Conservation (phyloP, 2,329 filamentous ascomycete species). For the Chaetoscypha palmicola region DNA sequence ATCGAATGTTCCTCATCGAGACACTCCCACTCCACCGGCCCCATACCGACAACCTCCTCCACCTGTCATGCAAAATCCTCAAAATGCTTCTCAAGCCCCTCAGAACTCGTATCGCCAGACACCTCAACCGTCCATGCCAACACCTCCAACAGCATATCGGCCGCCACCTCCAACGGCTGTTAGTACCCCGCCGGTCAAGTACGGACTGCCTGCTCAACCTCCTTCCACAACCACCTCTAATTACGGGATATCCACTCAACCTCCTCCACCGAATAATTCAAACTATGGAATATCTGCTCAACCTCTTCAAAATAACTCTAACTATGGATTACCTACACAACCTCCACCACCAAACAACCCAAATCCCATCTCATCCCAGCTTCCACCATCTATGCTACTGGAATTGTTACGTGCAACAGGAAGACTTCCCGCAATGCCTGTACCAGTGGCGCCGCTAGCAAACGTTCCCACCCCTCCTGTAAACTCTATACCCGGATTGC, state of each 20-base stretch:
- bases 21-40: conserved; percentile 68
- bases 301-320: no score
- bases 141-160: conserved; percentile 4
- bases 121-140: conserved; percentile 25
- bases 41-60: conserved; percentile 33
- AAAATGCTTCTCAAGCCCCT: conserved; percentile 25
- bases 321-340: neutral
- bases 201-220: conserved; percentile 1
- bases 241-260: neutral
- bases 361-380: conserved; percentile 30
- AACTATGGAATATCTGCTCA: no score
- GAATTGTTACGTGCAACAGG: conserved; percentile 63
- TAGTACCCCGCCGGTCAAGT: conserved; percentile 9
- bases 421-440: conserved; percentile 46
- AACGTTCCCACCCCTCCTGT: conserved; percentile 35
- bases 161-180: conserved; percentile 30
- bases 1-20: conserved; percentile 55
- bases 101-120: conserved; percentile 22
- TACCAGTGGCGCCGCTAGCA: conserved; percentile 34
- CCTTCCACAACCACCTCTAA: no score
- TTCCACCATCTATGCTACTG: conserved; percentile 42
- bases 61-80: conserved; percentile 29
- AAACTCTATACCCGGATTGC: conserved; percentile 35
- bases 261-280: neutral
- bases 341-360: neutral